Base-by-base conservation (phyloP, 2,329 filamentous ascomycete species). In the Alternaria postmessia region DNA sequence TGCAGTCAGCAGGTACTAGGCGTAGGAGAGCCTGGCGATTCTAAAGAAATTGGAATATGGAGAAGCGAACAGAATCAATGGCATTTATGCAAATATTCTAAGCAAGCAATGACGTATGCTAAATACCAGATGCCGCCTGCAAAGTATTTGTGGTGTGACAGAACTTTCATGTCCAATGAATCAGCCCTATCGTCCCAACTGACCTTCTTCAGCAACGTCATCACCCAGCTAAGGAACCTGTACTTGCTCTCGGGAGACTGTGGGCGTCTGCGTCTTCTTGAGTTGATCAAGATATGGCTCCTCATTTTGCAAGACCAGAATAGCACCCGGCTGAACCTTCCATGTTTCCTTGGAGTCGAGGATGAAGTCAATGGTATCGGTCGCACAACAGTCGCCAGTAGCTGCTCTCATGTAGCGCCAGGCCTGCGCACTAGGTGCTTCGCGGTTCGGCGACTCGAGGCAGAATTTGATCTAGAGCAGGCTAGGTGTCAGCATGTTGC, bases 381-480 rank as follows among this genome's bases (percentile, higher is more conserved):
- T 55, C 11, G 43, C n/a, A 18, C 43, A 55, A 12, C 3, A 28
- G 14, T 49, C 14, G 12, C 16, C 20, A n/a, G 24, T 34, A 34
- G 5, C 34, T n/a, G 52, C 30, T 1, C 38, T 28, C 16, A 68
- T 59, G 32, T 63, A 61, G 11, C 61, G 64, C 70, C 67, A 73
- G 28, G 46, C 57, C 12, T 67, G 61, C 7, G 65, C 59, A 8
- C 54, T 52, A 2, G 67, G 68, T 3, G 64, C 65, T 39, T 62
- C 59, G 38, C 66, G 69, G 28, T 67, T 63, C 18, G 57, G 54
- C 6, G 49, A 42, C 4, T 51, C 22, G 24, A 69, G 65, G 28
- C 70, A 73, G 22, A 73, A 69, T 16, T 61, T 57, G 51, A 73
- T 62, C 70, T 73, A 44, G 3, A 5, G 2, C 6, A 36, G 3